Base-by-base conservation (phyloP, 1,284 basidiomycete genomes). In the Ceratobasidium sp. region DNA sequence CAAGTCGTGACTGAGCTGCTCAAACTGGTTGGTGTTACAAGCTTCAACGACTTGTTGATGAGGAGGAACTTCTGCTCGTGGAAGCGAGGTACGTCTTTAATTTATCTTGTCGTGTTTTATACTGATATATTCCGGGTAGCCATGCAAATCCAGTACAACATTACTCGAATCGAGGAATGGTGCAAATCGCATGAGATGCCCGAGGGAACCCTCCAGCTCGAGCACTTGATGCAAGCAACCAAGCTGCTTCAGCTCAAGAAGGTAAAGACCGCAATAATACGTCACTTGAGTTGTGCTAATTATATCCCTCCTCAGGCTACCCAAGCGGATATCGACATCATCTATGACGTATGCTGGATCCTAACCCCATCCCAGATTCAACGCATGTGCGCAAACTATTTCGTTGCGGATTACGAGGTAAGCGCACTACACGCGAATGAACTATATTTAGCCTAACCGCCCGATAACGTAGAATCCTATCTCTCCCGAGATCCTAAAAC, bases 301-400 rank as follows among this genome's bases (percentile, higher is more conserved):
- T 43, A 16, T 52, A 21, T 48, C 52, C 14, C 41, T 30, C n/a
- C 23, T 46, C 69, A 96, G 94, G 91, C 94, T 8, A 94, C 94
- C 0, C 85, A 93, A 46, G 90, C 91, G 30, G 96, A 98, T 80
- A 97, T 98, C 76, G 96, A 99, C 81, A 98, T 99, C 78, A 97
- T 98, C 78, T 99, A 98, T 80, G 93, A 97, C 80, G 97, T 99
- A 71, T 99, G 96, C 85, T 99, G 97, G 97, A 99, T 99, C 91
- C 85, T 99, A 65, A 98, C 96, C 73, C 97, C 97, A 0, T 97
- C 97, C 80, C 97, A 99, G 82, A 99, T 99, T 77, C 97, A 99
- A 84, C 93, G 97, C 79, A 94, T 98, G 88, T 97, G 97, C 82
- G 92, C 92, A 74, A 96, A 97, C 82, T 99, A 99, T 84, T 97